Evolutionary conservation across 345 rosid species (phyloP).

Genomic region (Passiflora organensis): DNA sequence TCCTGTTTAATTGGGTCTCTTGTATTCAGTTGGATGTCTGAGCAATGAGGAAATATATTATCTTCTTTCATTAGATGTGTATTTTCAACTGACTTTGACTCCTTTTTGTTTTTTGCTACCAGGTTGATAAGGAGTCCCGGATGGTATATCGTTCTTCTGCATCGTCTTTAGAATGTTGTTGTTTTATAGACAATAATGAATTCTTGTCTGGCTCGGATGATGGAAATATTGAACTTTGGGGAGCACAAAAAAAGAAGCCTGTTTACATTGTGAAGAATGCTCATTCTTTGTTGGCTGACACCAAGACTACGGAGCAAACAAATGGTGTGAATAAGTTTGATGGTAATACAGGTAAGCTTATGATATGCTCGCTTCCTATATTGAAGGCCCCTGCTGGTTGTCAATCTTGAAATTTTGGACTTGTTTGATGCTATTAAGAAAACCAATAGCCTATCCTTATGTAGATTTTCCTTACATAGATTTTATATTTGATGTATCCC

Average conservation of each 20-base stretch:
- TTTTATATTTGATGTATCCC: background rate
- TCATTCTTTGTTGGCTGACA: conserved; percentile 38
- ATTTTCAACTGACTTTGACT: too few species aligned
- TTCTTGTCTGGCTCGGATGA: conserved; percentile 94
- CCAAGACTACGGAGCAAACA: conserved; percentile 21
- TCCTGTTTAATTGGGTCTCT: too few species aligned
- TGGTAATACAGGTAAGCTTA: conserved; percentile 45
- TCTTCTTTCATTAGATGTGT: too few species aligned
- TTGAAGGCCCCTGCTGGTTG: too few species aligned
- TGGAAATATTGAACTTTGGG: conserved; percentile 87
- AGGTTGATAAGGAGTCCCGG: conserved; percentile 80
- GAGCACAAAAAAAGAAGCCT: conserved; percentile 64
- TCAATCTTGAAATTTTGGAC: background rate
- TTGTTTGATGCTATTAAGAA: background rate
- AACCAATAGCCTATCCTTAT: conserved; percentile 10
- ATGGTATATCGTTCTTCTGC: conserved; percentile 73
- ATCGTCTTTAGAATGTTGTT: conserved; percentile 83
- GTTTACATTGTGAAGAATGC: conserved; percentile 65
- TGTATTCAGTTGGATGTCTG: too few species aligned
- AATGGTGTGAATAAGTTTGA: conserved; percentile 24
- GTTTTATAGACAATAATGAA: conserved; percentile 72
- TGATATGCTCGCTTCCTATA: background rate
- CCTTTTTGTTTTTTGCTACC: conserved; percentile 19
- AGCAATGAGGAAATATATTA: too few species aligned
- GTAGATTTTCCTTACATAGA: background rate